These are phyloP conservation scores for Ustulina deusta DNA, from an alignment of 2,329 filamentous ascomycete genomes.

Conservation along the genomic window DNA sequence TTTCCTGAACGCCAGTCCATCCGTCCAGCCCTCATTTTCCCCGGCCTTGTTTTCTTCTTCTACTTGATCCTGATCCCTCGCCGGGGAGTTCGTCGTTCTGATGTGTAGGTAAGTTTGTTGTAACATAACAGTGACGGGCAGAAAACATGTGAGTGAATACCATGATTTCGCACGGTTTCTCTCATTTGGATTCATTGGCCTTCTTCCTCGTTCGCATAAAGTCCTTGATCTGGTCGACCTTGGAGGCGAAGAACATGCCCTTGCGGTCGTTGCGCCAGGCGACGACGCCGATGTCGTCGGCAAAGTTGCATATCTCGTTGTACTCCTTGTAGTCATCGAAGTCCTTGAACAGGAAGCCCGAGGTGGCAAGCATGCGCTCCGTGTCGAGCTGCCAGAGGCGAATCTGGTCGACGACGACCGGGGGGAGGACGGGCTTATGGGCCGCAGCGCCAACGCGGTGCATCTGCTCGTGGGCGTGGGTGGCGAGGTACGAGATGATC, in stretches of 20 bases:
- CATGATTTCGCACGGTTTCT: neutral
- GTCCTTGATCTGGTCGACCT: constrained; percentile 87
- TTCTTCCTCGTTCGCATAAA: constrained; percentile 70
- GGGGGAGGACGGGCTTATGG: constrained; percentile 81
- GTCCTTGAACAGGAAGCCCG: constrained; percentile 90
- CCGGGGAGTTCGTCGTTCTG: neutral
- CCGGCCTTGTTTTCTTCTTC: neutral
- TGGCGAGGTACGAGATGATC: constrained; percentile 91
- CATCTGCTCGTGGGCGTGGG: constrained; percentile 96
- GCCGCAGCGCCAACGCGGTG: constrained; percentile 71
- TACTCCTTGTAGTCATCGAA: constrained; percentile 81
- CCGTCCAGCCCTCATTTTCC: neutral
- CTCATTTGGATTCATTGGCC: constrained; percentile 43
- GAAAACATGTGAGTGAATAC: neutral
- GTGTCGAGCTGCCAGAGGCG: constrained; percentile 97
- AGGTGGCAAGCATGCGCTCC: constrained; percentile 87
- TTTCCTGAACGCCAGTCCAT: constrained; percentile 28
- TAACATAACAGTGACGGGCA: neutral
- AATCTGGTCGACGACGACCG: constrained; percentile 97
- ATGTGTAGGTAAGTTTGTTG: neutral
- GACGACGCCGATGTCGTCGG: constrained; percentile 89
- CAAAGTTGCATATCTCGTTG: constrained; percentile 78
- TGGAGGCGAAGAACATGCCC: constrained; percentile 90
- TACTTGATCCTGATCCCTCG: neutral
- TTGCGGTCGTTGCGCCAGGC: constrained; percentile 85